These are phyloP conservation scores for Cajanus cajan DNA, from an alignment of 306 rosid genomes.

Conservation along the genomic window DNA sequence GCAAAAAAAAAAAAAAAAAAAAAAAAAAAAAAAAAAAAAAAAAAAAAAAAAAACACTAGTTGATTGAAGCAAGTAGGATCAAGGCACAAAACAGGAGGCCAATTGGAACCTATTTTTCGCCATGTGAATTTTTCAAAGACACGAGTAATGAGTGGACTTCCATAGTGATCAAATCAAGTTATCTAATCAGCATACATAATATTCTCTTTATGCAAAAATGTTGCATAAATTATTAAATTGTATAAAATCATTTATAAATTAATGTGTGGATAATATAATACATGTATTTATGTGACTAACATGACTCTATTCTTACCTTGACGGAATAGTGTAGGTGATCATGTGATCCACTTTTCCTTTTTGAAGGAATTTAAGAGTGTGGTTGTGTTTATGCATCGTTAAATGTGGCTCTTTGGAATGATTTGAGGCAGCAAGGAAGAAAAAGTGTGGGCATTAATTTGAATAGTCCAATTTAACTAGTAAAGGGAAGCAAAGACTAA, in stretches of 20 bases:
- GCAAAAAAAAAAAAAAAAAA: background rate
- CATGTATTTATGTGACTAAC: background rate
- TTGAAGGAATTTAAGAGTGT: constrained; percentile 45
- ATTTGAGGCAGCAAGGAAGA: constrained; percentile 44
- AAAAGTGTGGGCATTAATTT: constrained; percentile 34
- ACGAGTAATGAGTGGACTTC: constrained; percentile 47
- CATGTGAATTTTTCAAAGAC: constrained; percentile 1
- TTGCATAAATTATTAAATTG: background rate
- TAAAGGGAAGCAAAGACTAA: constrained; percentile 37
- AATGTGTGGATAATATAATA: background rate
- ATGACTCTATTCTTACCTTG: background rate
- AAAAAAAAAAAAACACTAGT: constrained; percentile 6
- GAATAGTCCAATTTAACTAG: constrained; percentile 48
- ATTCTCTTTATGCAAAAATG: background rate
- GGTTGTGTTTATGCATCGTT: constrained; percentile 33
- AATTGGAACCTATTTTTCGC: constrained; percentile 7
- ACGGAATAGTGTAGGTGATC: constrained; percentile 36
- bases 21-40: too few species aligned
- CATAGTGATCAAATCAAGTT: constrained; percentile 41
- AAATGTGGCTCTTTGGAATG: constrained; percentile 63
- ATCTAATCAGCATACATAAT: constrained; percentile 39
- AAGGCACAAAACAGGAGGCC: constrained; percentile 18
- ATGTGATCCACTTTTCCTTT: constrained; percentile 48
- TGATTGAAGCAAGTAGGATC: constrained; percentile 24
- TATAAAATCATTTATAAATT: background rate